Conservation (phyloP, 2,329 filamentous ascomycete genomes). For the Nigrograna mackinnonii region DNA sequence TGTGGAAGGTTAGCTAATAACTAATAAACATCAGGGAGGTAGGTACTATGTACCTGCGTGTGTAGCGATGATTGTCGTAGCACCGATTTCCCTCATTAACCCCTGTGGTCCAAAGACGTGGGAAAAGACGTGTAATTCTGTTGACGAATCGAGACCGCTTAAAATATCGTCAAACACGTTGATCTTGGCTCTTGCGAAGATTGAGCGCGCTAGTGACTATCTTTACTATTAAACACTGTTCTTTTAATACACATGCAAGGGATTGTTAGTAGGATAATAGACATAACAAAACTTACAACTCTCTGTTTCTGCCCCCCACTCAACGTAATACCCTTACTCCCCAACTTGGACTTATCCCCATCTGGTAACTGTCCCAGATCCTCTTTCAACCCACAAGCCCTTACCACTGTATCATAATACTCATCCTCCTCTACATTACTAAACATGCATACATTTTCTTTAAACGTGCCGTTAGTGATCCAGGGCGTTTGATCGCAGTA, state of each 20-base stretch:
- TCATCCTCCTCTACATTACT: constrained; percentile 13
- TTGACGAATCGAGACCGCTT: neutral
- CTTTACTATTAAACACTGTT: too few species aligned
- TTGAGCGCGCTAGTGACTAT: neutral
- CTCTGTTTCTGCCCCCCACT: constrained; percentile 5
- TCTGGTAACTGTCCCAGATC: constrained; percentile 4
- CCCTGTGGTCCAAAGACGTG: neutral
- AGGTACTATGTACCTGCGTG: too few species aligned
- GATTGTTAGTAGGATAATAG: too few species aligned
- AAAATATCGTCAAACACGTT: constrained; percentile 1
- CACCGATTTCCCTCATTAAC: neutral
- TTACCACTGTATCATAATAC: constrained; percentile 21
- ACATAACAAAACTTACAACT: constrained; percentile 10
- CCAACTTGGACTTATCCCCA: constrained; percentile 42
- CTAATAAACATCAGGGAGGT: too few species aligned
- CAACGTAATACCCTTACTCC: constrained; percentile 49
- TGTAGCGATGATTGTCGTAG: neutral
- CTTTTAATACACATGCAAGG: too few species aligned
- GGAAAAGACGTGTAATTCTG: neutral
- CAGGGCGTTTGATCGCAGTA: constrained; percentile 1
- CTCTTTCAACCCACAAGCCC: constrained; percentile 8
- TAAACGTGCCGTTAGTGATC: neutral
- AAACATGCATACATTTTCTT: neutral
- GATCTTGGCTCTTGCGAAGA: neutral
- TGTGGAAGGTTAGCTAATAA: too few species aligned